Evolutionary conservation across 768 basidiomycete genomes (phyloP).

Genomic region (Leccinum obscurum): DNA sequence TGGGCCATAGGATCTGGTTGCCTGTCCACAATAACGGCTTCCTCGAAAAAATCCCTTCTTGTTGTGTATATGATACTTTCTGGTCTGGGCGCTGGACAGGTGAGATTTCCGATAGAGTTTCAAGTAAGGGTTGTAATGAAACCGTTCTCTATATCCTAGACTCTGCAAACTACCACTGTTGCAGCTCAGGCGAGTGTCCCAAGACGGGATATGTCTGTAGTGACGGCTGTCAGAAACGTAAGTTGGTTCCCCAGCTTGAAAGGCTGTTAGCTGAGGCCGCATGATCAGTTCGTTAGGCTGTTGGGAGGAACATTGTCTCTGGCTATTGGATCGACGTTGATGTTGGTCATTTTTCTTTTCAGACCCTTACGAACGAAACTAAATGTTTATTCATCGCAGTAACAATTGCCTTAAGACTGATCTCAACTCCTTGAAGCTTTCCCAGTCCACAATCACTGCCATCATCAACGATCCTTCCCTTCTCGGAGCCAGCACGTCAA

Average conservation of each 20-base stretch:
- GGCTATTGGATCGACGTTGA: conserved; percentile 59
- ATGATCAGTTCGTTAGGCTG: conserved; percentile 59
- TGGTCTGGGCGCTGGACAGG: conserved; percentile 62
- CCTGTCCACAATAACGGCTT: conserved; percentile 58
- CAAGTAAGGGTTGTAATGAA: neutral
- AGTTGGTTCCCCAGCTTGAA: conserved; percentile 13
- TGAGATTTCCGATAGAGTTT: conserved; percentile 26
- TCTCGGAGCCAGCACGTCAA: conserved; percentile 31
- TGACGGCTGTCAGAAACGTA: conserved; percentile 67
- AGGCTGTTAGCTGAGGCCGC: neutral
- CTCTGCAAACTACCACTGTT: conserved; percentile 63
- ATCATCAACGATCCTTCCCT: conserved; percentile 52
- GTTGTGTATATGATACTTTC: conserved; percentile 62
- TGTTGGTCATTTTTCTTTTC: conserved; percentile 36
- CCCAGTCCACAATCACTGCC: conserved; percentile 38
- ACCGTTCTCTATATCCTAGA: conserved; percentile 32
- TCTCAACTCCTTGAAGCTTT: conserved; percentile 40
- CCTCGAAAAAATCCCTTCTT: conserved; percentile 48
- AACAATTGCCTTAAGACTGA: conserved; percentile 50
- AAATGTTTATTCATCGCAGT: conserved; percentile 8
- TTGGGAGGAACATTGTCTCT: conserved; percentile 71
- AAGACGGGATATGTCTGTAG: conserved; percentile 73
- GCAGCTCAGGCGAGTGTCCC: conserved; percentile 73
- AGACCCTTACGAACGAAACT: neutral
- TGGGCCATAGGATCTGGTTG: conserved; percentile 74